Percentiles rank a stretch among this genome's conserved stretches.
Conservation (phyloP, 2,329 filamentous ascomycete species). For the Neonectria hederae region DNA sequence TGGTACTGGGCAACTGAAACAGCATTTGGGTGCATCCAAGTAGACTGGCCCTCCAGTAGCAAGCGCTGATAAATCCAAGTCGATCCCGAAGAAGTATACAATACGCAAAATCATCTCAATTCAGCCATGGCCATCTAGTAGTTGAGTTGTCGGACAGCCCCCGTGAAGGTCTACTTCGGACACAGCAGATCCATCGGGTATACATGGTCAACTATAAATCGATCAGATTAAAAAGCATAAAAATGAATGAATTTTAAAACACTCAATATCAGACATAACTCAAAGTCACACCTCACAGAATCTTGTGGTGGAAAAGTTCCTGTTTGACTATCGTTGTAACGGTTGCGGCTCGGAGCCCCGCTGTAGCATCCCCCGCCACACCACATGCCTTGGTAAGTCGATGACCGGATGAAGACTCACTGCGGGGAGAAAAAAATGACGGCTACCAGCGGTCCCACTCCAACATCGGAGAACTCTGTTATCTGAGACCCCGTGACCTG, state of each 20-base stretch:
- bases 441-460: not conserved
- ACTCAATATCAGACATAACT: no score
- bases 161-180: not conserved
- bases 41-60: not conserved
- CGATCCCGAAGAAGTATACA: not conserved
- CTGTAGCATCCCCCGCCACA: not conserved
- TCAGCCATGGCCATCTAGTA: not conserved
- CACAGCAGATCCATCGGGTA: not conserved
- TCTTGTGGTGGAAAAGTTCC: not conserved
- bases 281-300: not conserved
- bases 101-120: not conserved
- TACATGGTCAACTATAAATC: not conserved
- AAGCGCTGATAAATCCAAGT: not conserved
- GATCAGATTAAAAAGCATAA: not conserved
- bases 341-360: not conserved
- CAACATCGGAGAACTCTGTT: conserved; percentile 1
- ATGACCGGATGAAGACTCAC: not conserved
- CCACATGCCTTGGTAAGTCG: not conserved
- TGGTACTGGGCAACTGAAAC: not conserved
- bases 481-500: conserved; percentile 5
- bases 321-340: not conserved
- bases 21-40: not conserved
- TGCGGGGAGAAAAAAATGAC: not conserved
- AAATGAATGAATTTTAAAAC: no score
- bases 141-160: not conserved